Evolutionary conservation across 805 yeast species (phyloP).

Genomic region (Saccharomyces mikatae): DNA sequence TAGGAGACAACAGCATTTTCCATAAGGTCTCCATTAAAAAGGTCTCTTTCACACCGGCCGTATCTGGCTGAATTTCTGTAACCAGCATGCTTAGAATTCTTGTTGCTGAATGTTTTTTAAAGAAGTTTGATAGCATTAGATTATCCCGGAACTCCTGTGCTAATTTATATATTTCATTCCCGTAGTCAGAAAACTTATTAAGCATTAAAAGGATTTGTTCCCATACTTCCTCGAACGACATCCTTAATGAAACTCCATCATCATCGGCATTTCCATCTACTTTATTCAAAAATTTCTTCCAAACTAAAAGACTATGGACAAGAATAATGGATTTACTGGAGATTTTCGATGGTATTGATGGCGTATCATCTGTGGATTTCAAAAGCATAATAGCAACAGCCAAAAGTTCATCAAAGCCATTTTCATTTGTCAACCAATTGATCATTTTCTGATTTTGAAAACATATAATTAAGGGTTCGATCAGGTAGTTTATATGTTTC

Average conservation of each 20-base stretch:
- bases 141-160: slow-evolving; percentile 21
- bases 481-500: slow-evolving; percentile 20
- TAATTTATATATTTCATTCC: slow-evolving; percentile 20
- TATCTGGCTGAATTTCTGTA: slow-evolving; percentile 5
- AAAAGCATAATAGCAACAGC: slow-evolving; percentile 15
- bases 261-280: neutral
- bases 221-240: slow-evolving; percentile 15
- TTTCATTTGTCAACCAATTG: slow-evolving; percentile 18
- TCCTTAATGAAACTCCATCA: slow-evolving; percentile 5
- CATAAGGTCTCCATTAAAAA: slow-evolving; percentile 16
- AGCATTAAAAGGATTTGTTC: slow-evolving; percentile 11
- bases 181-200: slow-evolving; percentile 16
- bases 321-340: slow-evolving; percentile 22
- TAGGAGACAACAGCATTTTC: slow-evolving; percentile 4
- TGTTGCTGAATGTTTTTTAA: slow-evolving; percentile 12
- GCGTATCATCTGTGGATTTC: slow-evolving; percentile 20
- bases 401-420: slow-evolving; percentile 18
- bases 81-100: slow-evolving; percentile 13
- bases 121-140: slow-evolving; percentile 9
- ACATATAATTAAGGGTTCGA: slow-evolving; percentile 13
- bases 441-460: slow-evolving; percentile 5
- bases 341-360: slow-evolving; percentile 21
- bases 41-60: slow-evolving; percentile 8
- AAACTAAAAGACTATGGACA: slow-evolving; percentile 14
- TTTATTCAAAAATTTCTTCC: slow-evolving; percentile 3